Evolutionary conservation across 192 early-diverging fungal genomes (phyloP).

Genomic region (Jimgerdemannia flammicorona): DNA sequence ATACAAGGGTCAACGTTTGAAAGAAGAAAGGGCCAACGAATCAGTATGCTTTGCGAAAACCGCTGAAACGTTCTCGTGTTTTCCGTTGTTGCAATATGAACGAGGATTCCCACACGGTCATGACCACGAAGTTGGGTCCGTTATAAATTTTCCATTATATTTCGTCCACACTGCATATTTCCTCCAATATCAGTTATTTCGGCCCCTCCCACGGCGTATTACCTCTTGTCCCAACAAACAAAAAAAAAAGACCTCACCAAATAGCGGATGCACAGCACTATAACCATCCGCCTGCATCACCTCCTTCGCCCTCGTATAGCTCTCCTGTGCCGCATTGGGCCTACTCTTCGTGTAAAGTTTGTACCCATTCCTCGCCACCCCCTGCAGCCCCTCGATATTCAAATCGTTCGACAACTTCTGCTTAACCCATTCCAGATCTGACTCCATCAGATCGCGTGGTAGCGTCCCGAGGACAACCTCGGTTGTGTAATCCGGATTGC

Average conservation of each 20-base stretch:
- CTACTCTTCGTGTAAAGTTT: constrained; percentile 85
- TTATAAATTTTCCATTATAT: too few relatives aligned
- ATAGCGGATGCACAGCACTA: constrained; percentile 73
- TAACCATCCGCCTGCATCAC: constrained; percentile 54
- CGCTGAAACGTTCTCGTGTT: too few relatives aligned
- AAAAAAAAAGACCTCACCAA: constrained; percentile 44
- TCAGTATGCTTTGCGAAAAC: background rate
- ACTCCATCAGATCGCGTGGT: constrained; percentile 60
- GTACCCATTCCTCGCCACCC: constrained; percentile 76
- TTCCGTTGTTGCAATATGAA: too few relatives aligned
- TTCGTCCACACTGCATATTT: too few relatives aligned
- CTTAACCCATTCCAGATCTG: constrained; percentile 74
- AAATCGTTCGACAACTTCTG: constrained; percentile 57
- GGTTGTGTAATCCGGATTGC: constrained; percentile 62
- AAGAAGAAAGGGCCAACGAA: background rate
- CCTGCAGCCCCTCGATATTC: constrained; percentile 58
- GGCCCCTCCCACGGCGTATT: too few relatives aligned
- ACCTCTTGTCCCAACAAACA: background rate
- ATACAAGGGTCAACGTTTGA: too few relatives aligned
- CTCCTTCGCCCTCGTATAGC: constrained; percentile 86
- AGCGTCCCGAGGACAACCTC: constrained; percentile 81
- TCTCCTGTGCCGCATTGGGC: constrained; percentile 77
- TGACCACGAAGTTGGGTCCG: too few relatives aligned
- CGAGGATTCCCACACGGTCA: too few relatives aligned
- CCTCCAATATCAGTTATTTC: too few relatives aligned